Base-by-base conservation (phyloP, 2,329 filamentous ascomycete genomes). In the Ceratocystis eucalypticola region DNA sequence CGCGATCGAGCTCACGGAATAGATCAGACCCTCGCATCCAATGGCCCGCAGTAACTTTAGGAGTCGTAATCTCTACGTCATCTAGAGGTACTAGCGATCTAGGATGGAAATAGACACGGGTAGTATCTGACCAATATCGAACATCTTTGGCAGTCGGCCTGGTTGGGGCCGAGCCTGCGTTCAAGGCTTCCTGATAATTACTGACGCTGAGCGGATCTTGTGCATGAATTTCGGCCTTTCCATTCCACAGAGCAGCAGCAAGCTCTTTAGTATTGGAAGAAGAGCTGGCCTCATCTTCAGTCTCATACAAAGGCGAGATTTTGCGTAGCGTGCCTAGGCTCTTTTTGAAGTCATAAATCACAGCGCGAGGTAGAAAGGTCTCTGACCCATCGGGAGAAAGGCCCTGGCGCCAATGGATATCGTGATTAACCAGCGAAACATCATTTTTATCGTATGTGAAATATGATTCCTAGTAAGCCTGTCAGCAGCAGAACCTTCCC, bases 121-220 rank as follows among this genome's bases (percentile, higher is more conserved):
- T 95, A 76, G 91, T 97, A 75, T 99, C 94, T 41, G 91, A 96
- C 93, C 94, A 99, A 77, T 94, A 97, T 65, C 91, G 84, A n/a
- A 97, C 88, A 10, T 84, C 82, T 5, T 85, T 82, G 1, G 85
- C 80, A 1, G 82, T 87, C 22, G 96, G 80, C 64, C 79, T 77
- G 0, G 88, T 83, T 5, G 86, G 80, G 2, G 82, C 75, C 4
- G 82, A 74, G 25, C 91, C 91, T 37, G 84, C 76, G 70, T 96
- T 89, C 2, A 97, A 83, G 69, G 85, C 88, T 72, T 84, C 81
- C 72, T 95, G 91, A 74, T 96, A 97, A 61, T 84, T 79, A 72
- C 84, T 91, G 68, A 83, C 84, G 46, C 81, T 77, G 25, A 89
- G 79, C 7, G 88, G 80, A 68, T 80, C 79, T 22, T 87, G 86